Evolutionary conservation across 768 basidiomycete genomes (phyloP).

Genomic region (Inosperma sp.): DNA sequence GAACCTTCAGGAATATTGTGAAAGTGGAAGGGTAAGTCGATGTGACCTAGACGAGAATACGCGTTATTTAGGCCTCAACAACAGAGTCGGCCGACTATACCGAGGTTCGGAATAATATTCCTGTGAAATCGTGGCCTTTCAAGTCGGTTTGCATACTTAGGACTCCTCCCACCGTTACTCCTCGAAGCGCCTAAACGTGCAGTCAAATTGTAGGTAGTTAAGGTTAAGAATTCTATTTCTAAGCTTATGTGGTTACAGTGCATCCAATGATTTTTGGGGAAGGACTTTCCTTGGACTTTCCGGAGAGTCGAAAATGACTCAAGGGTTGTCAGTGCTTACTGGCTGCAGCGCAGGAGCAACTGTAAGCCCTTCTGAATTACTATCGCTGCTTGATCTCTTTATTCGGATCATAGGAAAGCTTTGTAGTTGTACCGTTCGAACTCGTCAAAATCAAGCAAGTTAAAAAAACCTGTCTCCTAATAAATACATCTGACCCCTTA

Average conservation of each 20-base stretch:
- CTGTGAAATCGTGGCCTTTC: conserved; percentile 1
- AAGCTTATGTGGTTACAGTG: conserved; percentile 26
- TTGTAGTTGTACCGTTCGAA: conserved; percentile 96
- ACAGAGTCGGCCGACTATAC: conserved; percentile 78
- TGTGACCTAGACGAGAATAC: neutral
- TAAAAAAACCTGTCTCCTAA: neutral
- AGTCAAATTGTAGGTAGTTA: conserved; percentile 73
- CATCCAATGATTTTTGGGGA: conserved; percentile 95
- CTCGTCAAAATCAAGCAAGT: conserved; percentile 81
- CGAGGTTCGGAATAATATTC: conserved; percentile 50
- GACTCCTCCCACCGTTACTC: conserved; percentile 91
- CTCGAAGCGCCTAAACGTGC: conserved; percentile 98
- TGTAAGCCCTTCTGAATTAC: conserved; percentile 25
- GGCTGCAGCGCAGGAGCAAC: conserved; percentile 95
- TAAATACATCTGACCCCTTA: neutral
- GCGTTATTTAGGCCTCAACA: neutral
- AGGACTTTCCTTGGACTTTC: conserved; percentile 59
- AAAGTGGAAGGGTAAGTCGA: conserved; percentile 79
- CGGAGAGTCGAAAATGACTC: conserved; percentile 84
- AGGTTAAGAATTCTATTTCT: neutral
- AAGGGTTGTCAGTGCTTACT: conserved; percentile 80
- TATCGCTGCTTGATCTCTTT: neutral
- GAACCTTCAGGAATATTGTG: conserved; percentile 78
- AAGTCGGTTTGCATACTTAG: conserved; percentile 31
- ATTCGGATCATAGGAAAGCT: conserved; percentile 66